Evolutionary conservation across 345 rosid genomes (phyloP), one percentile per base, ranked within the genome.

Genomic region (Durio zibethinus): DNA sequence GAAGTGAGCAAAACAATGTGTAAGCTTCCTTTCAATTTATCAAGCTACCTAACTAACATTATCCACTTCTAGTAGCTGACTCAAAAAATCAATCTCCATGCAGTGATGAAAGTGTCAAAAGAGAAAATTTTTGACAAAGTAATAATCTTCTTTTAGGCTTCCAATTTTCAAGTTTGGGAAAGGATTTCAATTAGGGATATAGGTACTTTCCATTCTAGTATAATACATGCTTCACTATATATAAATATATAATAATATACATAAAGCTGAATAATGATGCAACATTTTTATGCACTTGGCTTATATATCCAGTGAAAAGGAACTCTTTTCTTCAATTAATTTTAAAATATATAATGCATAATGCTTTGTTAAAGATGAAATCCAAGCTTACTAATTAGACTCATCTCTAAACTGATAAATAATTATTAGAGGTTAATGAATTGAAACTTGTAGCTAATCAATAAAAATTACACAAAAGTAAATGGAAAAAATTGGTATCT

Each of bases 11-110:
- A 33, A 71, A 61, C 61, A 52, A 31, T n/a, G 23, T 4, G 74
- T 50, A 71, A 50, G 33, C 42, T 60, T 18, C 36, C 36, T 29
- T 69, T 43, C 35, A 45, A 21, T n/a, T 27, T 70, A 48, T 70
- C 74, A 70, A 59, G 74, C 74, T 70, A 27, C 73, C 73, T 69
- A 69, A 47, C 57, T 47, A 29, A 71, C 74, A 48, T 71, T 71
- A 71, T 71, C 74, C 74, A 71, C 43, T 71, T 69, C 73, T 69
- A 66, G 20, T 23, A 69, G 57, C 40, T 40, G 74, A 69, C 74
- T 69, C 56, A 70, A 47, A 42, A 12, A 25, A 15, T 42, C 52
- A 40, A 38, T 25, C 8, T 42, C 23, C 59, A 47, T 48, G 74
- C 59, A 48, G 25, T 47, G 35, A 25, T n/a, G 53, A 48, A 42